Base-by-base conservation (phyloP, 352 stramenopile genomes). In the Peronospora destructor region DNA sequence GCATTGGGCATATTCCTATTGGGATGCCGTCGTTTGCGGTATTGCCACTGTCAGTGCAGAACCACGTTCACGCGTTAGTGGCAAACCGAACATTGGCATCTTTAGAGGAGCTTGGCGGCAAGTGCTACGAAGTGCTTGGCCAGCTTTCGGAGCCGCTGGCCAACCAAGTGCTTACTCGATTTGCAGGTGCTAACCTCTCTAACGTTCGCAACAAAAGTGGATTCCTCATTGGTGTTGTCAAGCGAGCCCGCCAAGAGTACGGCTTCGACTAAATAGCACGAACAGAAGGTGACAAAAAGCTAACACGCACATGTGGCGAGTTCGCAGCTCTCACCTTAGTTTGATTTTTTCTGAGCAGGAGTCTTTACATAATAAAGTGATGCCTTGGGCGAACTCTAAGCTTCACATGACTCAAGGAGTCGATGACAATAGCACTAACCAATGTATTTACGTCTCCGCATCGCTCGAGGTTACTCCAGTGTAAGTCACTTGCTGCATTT, bases 191-290 rank as follows among this genome's bases (percentile, higher is more conserved):
- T 14, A 87, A 91, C 40, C 60, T 89, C 11, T 64, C 63, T 10
- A 71, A 68, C 9, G 76, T 91, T 33, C 77, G 80, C n/a, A 91
- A 91, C 50, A 78, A 73, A 13, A 87, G 76, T 26, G 80, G 76
- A 19, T 91, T 91, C 56, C 65, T 91, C 11, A 82, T 91, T 50
- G 77, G 80, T 33, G 77, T 91, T 36, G 71, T 91, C 45, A 89
- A 89, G 61, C 73, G 82, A 37, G 81, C 67, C 45, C 63, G 76
- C 29, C 78, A 91, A 39, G 81, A 91, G 46, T 91, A 86, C 47
- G 78, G 76, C 4, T 84, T 90, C 42, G 75, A 84, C 57, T 66
- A 59, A 52, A 35, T 53, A 37, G 39, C 17, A 43, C 11, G 12
- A 38, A 42, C 16, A 19, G 8, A 28, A 49, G 23, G 29, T 26